Evolutionary conservation across 805 yeast species (phyloP).

Genomic region (Cyberlindnera mississippiensis): DNA sequence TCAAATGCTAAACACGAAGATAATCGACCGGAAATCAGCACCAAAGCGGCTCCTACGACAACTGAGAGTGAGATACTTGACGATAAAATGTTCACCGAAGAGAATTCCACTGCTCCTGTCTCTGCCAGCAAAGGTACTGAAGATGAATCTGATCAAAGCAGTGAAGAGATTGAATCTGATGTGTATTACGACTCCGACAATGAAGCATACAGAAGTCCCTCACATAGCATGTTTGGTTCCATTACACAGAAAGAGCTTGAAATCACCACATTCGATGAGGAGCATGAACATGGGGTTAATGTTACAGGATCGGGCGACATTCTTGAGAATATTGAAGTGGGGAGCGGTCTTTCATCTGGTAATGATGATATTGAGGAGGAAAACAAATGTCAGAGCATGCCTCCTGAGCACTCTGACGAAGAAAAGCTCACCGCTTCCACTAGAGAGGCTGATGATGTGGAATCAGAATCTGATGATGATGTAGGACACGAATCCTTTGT

Average conservation of each 20-base stretch:
- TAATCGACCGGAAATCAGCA: background rate
- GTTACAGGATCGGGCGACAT: background rate
- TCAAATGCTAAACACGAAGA: background rate
- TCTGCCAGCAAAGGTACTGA: background rate
- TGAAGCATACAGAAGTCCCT: constrained; percentile 23
- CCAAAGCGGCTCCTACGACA: too few species aligned
- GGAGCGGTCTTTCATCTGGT: background rate
- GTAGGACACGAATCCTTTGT: constrained; percentile 16
- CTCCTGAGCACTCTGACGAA: background rate
- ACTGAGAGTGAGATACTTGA: background rate
- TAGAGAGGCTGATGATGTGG: constrained; percentile 1
- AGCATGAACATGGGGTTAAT: background rate
- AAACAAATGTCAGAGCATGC: background rate
- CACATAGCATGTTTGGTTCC: constrained; percentile 23
- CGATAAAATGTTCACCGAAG: background rate
- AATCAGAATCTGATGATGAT: constrained; percentile 1
- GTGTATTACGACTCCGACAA: constrained; percentile 23
- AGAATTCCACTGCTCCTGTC: background rate
- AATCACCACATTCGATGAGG: constrained; percentile 2
- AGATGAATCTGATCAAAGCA: background rate
- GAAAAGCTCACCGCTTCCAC: too few species aligned
- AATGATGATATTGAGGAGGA: constrained; percentile 1
- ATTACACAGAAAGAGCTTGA: constrained; percentile 12
- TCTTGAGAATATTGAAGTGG: background rate
- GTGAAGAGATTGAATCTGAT: background rate